A percentile compares a stretch with the other conserved stretches of the same genome.
phyloP scores from a whole-genome alignment of 305 asterid species.

The Solanum aculeatissimum region DNA sequence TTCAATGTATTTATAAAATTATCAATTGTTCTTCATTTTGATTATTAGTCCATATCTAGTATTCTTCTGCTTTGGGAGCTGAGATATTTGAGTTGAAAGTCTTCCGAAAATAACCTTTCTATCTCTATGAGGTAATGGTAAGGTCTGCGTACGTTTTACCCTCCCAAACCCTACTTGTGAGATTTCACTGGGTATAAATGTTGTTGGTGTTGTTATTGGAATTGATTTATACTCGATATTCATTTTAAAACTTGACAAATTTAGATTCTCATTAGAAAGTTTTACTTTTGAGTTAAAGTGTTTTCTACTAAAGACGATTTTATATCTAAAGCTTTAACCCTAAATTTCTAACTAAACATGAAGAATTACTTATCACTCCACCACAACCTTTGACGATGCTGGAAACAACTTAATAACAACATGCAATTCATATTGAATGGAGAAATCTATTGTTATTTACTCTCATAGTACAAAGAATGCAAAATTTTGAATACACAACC shows the following conservation, averaged over 20 bases:
- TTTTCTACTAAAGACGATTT: background rate
- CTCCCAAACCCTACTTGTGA: no score
- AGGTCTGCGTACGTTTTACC: no score
- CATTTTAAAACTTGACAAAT: background rate
- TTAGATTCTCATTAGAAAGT: rapidly evolving
- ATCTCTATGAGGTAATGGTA: no score
- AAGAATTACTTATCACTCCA: background rate
- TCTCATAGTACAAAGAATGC: background rate
- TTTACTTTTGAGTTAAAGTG: background rate
- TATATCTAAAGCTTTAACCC: background rate
- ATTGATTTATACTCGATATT: no score
- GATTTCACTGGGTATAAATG: no score
- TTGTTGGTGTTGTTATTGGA: no score
- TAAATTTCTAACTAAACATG: background rate
- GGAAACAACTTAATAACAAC: background rate
- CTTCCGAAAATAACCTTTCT: no score
- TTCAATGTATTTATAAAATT: no score
- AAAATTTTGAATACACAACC: background rate
- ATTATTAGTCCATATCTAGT: no score
- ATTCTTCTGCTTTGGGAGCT: no score
- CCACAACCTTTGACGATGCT: background rate
- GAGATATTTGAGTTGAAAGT: no score
- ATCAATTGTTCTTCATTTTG: no score
- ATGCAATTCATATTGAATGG: background rate
- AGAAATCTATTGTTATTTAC: background rate